Evolutionary conservation across 352 stramenopile species (phyloP).

Genomic region (Globisporangium perplexum): DNA sequence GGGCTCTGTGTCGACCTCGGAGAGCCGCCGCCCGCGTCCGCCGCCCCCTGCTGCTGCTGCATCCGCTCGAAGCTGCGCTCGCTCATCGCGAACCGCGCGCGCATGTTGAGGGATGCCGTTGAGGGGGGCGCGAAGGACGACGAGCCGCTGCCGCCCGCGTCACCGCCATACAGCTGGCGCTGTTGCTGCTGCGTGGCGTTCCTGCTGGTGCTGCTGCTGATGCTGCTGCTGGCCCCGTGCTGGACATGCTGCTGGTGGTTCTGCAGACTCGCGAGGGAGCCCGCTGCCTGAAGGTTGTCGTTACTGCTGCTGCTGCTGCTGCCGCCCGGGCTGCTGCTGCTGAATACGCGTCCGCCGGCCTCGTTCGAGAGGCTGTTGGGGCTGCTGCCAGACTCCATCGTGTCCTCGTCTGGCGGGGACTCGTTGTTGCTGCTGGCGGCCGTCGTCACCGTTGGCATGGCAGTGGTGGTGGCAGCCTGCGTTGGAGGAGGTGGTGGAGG

Average conservation of each 20-base stretch:
- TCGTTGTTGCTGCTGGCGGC: constrained; percentile 1
- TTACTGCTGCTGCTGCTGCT: constrained; percentile 5
- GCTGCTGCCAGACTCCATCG: constrained; percentile 4
- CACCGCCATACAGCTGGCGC: constrained; percentile 16
- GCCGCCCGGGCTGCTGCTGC: constrained; percentile 4
- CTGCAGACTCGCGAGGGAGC: too few relatives aligned
- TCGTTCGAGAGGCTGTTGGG: constrained; percentile 14
- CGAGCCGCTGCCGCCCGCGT: constrained; percentile 10
- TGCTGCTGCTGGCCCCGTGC: neutral
- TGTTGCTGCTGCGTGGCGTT: constrained; percentile 7
- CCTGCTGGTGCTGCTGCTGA: neutral
- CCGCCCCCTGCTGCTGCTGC: too few relatives aligned
- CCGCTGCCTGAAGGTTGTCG: too few relatives aligned
- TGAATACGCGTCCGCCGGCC: constrained; percentile 1
- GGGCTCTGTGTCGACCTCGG: neutral
- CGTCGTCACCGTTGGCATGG: neutral
- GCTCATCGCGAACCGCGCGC: constrained; percentile 22
- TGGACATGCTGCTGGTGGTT: too few relatives aligned
- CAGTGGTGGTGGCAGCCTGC: too few relatives aligned
- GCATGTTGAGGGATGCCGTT: constrained; percentile 17
- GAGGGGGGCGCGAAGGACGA: constrained; percentile 13
- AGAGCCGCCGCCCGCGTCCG: too few relatives aligned
- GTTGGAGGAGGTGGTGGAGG: too few relatives aligned
- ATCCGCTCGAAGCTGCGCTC: constrained; percentile 9
- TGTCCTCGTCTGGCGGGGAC: constrained; percentile 8